Evolutionary conservation across 1,139 yeast species (phyloP).

Genomic region (Yamadazyma dushanensis): DNA sequence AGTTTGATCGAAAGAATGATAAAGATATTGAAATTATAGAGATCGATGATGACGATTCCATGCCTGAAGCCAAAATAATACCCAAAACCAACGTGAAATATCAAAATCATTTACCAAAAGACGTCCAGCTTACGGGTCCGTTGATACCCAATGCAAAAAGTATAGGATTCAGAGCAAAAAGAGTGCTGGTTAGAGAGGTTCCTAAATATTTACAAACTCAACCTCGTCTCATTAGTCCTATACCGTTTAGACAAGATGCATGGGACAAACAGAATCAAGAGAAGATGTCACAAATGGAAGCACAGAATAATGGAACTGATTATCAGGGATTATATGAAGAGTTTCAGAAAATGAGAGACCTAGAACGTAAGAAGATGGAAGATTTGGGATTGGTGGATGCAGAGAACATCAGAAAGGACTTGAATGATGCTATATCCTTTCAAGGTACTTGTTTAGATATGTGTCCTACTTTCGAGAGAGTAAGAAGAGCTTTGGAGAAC

Average conservation of each 20-base stretch:
- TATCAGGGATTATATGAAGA: slow-evolving; percentile 48
- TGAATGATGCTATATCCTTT: slow-evolving; percentile 84
- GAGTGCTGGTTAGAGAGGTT: slow-evolving; percentile 24
- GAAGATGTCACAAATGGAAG: slow-evolving; percentile 39
- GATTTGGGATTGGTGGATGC: slow-evolving; percentile 80
- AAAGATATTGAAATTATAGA: neutral
- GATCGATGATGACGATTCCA: slow-evolving; percentile 18
- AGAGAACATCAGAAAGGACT: slow-evolving; percentile 76
- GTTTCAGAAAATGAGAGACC: slow-evolving; percentile 72
- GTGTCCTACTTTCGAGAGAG: slow-evolving; percentile 95
- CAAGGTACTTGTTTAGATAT: slow-evolving; percentile 88
- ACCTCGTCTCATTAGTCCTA: slow-evolving; percentile 37
- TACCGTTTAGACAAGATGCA: slow-evolving; percentile 32
- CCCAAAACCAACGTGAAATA: slow-evolving; percentile 23
- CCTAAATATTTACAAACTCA: slow-evolving; percentile 42
- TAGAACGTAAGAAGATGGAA: slow-evolving; percentile 82
- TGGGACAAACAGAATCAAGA: slow-evolving; percentile 47
- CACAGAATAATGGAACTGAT: slow-evolving; percentile 32
- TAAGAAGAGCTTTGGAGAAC: slow-evolving; percentile 83
- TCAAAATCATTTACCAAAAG: slow-evolving; percentile 24
- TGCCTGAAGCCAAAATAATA: slow-evolving; percentile 18
- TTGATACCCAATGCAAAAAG: slow-evolving; percentile 27
- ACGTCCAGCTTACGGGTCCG: slow-evolving; percentile 28
- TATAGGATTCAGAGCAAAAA: slow-evolving; percentile 28
- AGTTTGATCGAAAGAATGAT: neutral